A percentile compares a stretch with the other conserved stretches of the same genome.
These are phyloP conservation scores for Vicia faba DNA, from an alignment of 306 rosid species.

Conservation along the genomic window DNA sequence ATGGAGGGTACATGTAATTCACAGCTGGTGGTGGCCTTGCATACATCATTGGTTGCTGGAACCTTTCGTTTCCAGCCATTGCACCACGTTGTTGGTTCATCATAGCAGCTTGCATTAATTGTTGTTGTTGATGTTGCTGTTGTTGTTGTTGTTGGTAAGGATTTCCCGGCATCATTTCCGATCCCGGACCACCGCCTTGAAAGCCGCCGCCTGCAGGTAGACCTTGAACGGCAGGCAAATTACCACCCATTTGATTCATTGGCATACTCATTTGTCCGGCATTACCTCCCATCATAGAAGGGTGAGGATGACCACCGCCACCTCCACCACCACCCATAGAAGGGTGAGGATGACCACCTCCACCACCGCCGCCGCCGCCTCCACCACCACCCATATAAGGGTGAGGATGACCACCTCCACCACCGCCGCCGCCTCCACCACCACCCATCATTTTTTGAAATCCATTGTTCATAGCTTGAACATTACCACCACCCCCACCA, in stretches of 20 bases:
- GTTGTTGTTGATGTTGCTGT: conserved; percentile 57
- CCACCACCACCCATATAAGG: conserved; percentile 39
- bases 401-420: not conserved
- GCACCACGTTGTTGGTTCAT: conserved; percentile 70
- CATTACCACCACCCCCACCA: conserved; percentile 29
- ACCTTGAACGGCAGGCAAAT: conserved; percentile 68
- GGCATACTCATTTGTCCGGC: conserved; percentile 54
- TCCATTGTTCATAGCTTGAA: conserved; percentile 45
- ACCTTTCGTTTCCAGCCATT: conserved; percentile 62
- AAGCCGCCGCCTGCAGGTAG: conserved; percentile 60
- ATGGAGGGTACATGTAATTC: conserved; percentile 57
- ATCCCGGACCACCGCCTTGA: conserved; percentile 52
- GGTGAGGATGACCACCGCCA: conserved; percentile 1
- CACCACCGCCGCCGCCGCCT: not conserved
- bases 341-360: conserved; percentile 32
- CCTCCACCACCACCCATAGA: conserved; percentile 40
- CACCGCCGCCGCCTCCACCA: not conserved
- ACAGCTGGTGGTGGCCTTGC: conserved; percentile 62
- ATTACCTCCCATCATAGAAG: conserved; percentile 37
- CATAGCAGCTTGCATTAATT: conserved; percentile 59
- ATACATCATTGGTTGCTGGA: conserved; percentile 81
- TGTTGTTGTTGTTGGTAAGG: conserved; percentile 57
- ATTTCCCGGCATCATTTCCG: conserved; percentile 57
- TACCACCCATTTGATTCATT: conserved; percentile 55
- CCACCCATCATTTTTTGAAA: conserved; percentile 48